phyloP scores from a whole-genome alignment of 768 basidiomycete genomes.

The Dacryopinax primogenitus region DNA sequence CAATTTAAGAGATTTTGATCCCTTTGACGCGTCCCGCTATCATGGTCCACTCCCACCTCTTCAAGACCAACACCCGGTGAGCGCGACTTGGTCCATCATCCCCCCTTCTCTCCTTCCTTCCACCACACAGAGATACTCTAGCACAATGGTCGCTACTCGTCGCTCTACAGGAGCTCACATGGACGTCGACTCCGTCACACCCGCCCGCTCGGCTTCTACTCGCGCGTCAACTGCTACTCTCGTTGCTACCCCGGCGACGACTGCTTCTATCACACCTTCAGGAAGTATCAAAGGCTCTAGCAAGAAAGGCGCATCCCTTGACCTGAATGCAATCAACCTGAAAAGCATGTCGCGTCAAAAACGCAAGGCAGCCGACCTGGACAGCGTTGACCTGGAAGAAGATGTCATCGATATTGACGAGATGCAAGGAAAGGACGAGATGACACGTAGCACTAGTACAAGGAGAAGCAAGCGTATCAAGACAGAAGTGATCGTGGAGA shows the following conservation, averaged over 20 bases:
- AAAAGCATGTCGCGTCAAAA: background rate
- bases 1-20: conserved; percentile 7
- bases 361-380: background rate
- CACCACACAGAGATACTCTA: background rate
- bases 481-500: background rate
- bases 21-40: conserved; percentile 6
- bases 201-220: background rate
- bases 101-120: background rate
- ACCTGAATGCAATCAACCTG: conserved; percentile 4
- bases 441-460: background rate
- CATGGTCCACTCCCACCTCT: background rate
- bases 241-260: background rate
- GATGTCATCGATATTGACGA: background rate
- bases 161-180: background rate
- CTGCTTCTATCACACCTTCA: background rate
- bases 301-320: background rate
- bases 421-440: background rate
- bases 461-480: background rate
- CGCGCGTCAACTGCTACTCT: background rate
- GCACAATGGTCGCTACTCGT: background rate
- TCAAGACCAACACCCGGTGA: background rate
- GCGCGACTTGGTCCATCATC: background rate
- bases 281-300: background rate
- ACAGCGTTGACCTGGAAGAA: background rate
- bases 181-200: background rate